Percentiles rank a stretch among this genome's conserved stretches.
Conservation (phyloP, 139 green algal species). For the Haematococcus lacustris region DNA sequence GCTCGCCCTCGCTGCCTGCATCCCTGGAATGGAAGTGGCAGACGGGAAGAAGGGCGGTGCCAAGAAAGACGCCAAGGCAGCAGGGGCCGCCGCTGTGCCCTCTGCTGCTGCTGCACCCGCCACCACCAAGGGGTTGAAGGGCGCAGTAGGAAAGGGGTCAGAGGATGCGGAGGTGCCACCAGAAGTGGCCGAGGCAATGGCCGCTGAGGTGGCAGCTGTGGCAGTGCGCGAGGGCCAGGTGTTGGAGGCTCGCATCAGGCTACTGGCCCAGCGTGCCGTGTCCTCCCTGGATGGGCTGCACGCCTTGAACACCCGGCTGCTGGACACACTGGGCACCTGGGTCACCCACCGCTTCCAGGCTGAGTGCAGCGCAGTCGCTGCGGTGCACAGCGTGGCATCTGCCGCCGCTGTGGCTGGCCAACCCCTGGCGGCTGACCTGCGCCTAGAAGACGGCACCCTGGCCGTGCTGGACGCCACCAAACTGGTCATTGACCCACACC, state of each 20-base stretch:
- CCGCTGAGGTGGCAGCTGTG: slow-evolving; percentile 17
- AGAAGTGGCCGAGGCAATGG: slow-evolving; percentile 15
- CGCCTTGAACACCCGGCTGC: background rate
- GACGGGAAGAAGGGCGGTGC: too few species aligned
- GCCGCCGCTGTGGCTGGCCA: slow-evolving; percentile 34
- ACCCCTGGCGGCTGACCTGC: slow-evolving; percentile 48
- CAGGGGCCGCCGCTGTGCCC: too few species aligned
- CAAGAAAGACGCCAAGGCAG: too few species aligned
- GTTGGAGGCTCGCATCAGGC: slow-evolving; percentile 25
- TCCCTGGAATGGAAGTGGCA: too few species aligned
- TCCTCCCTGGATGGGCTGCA: slow-evolving; percentile 6
- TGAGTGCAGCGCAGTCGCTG: slow-evolving; percentile 62
- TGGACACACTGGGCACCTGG: background rate
- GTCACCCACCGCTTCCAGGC: slow-evolving; percentile 34
- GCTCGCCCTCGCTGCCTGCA: too few species aligned
- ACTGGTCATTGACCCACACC: slow-evolving; percentile 17
- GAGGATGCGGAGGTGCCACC: slow-evolving; percentile 15
- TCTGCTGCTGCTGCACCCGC: too few species aligned
- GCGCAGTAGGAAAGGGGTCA: slow-evolving; percentile 1
- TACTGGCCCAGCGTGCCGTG: slow-evolving; percentile 13
- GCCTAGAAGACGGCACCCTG: slow-evolving; percentile 27
- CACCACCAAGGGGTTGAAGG: too few species aligned
- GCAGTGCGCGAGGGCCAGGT: slow-evolving; percentile 24
- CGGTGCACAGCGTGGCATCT: slow-evolving; percentile 44
- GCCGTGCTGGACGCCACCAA: slow-evolving; percentile 43